Base-by-base conservation (phyloP, 108 stramenopile genomes). In the Cyclotella distinguenda region DNA sequence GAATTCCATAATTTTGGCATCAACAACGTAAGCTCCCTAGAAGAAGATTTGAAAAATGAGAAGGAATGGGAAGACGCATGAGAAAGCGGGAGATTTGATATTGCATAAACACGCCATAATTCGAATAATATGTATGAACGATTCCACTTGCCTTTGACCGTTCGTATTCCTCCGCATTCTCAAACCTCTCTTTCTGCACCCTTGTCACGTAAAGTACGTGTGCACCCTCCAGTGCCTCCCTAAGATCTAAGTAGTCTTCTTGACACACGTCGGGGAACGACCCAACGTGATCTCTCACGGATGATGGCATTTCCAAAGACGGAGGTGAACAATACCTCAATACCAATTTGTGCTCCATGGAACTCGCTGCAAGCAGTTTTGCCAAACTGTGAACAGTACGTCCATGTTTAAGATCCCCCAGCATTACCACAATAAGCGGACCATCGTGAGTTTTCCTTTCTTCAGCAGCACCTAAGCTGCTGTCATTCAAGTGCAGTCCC, bases 171-270 rank as follows among this genome's bases (percentile, higher is more conserved):
- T 82, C 96, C 10, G 68, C 60, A 34, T 32, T 77, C 9, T 74
- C 93, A 77, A 98, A 97, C 26, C 97, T 88, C 73, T 99, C 99
- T 64, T 86, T 85, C 70, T 99, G 99, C 7, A 99, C 80, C 32
- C 99, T 82, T 1, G 99, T 99, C 22, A 97, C 95, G 71, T 99
- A 99, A 36, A 99, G 73, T 31, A 96, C 92, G 70, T 99, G 77
- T 2, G 95, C 83, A 6, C 71, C 86, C 35, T 64, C 43, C 26
- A 95, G 58, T 28, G 89, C 95, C 1, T 80, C 81, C 23, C 56
- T 44, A 33, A 87, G 53, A 50, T 75, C 54, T 30, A 77, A 67
- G 46, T 60, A 72, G 33, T 80, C 73, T 43, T 84, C 87, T 72
- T 91, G 91, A 34, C 67, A 65, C 8, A 85, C 91, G 30, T 72